phyloP scores from a whole-genome alignment of 495 filamentous ascomycete species.

The Pseudevernia furfuracea region DNA sequence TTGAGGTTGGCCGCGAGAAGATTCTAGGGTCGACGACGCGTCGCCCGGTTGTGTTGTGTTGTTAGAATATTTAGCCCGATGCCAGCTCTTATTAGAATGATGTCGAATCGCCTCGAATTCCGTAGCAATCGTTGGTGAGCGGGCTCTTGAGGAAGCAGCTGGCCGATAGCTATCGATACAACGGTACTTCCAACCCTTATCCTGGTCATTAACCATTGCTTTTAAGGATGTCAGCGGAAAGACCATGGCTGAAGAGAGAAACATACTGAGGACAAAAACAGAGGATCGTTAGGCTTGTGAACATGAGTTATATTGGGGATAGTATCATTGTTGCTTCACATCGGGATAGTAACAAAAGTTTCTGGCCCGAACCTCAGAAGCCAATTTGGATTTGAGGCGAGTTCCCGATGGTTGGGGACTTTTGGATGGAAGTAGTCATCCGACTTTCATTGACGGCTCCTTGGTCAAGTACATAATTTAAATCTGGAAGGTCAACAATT shows the following conservation, averaged over 20 bases:
- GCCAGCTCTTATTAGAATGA: neutral
- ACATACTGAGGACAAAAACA: neutral
- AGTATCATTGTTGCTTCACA: neutral
- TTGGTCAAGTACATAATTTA: neutral
- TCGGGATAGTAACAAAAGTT: neutral
- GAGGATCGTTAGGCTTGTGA: neutral
- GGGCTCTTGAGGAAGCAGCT: neutral
- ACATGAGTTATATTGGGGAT: neutral
- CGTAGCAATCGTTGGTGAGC: neutral
- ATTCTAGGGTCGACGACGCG: neutral
- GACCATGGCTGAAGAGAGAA: neutral
- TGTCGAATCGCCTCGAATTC: neutral
- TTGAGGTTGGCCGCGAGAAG: neutral
- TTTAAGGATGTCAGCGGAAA: neutral
- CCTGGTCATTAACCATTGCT: neutral
- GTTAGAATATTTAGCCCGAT: neutral
- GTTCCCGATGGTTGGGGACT: neutral
- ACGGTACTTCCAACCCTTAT: neutral
- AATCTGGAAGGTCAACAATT: neutral
- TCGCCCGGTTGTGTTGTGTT: neutral
- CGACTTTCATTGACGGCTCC: neutral
- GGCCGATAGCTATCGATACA: neutral
- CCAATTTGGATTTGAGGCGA: neutral
- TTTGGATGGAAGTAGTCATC: neutral
- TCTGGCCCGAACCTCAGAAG: neutral